Percentiles rank a stretch among this genome's conserved stretches.
phyloP scores from a whole-genome alignment of 2,329 filamentous ascomycete species.

The Colletotrichum salicis region DNA sequence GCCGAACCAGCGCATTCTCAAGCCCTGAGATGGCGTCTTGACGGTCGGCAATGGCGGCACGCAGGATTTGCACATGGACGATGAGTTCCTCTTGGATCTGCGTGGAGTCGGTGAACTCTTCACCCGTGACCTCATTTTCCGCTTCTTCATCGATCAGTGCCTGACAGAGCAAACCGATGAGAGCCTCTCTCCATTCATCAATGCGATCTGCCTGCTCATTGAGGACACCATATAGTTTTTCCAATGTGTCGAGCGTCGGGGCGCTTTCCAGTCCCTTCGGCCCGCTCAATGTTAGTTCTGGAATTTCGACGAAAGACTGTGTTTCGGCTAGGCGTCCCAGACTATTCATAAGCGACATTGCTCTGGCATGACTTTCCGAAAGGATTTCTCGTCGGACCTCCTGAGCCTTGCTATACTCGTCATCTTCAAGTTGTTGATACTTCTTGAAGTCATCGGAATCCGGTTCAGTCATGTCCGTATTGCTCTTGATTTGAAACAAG shows the following conservation, averaged over 20 bases:
- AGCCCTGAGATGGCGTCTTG: constrained; percentile 81
- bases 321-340: constrained; percentile 64
- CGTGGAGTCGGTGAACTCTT: constrained; percentile 90
- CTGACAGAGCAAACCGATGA: constrained; percentile 76
- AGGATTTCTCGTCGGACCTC: constrained; percentile 81
- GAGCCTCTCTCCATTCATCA: constrained; percentile 78
- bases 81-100: constrained; percentile 90
- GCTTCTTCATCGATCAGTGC: constrained; percentile 87
- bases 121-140: constrained; percentile 78
- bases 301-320: constrained; percentile 70
- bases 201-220: constrained; percentile 79
- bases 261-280: constrained; percentile 78
- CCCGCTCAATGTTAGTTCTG: constrained; percentile 62
- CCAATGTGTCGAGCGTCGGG: constrained; percentile 72
- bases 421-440: constrained; percentile 76
- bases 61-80: constrained; percentile 83
- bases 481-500: constrained; percentile 83
- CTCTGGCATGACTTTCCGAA: constrained; percentile 65
- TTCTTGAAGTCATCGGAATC: constrained; percentile 73
- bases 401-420: constrained; percentile 83
- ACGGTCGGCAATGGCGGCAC: constrained; percentile 81
- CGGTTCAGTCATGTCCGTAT: constrained; percentile 70
- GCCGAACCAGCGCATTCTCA: constrained; percentile 76
- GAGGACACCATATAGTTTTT: constrained; percentile 71
- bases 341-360: constrained; percentile 70